Conservation (phyloP, 257 asterid genomes). For the Nicotiana undulata region DNA sequence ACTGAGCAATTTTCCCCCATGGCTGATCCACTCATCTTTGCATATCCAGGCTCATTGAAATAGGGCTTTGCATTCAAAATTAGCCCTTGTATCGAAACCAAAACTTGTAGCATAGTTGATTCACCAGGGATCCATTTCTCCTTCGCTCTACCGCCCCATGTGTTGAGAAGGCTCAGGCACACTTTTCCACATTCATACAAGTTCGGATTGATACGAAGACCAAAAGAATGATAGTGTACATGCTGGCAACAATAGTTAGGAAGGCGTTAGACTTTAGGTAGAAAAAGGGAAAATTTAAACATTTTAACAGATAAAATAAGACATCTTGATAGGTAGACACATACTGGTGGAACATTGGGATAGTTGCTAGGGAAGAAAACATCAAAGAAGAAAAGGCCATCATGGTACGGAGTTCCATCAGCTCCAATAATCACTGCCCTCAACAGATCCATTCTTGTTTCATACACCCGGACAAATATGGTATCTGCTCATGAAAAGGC, state of each 20-base stretch:
- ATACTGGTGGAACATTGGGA: conserved; percentile 24
- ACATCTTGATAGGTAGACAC: neutral
- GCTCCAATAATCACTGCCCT: conserved; percentile 31
- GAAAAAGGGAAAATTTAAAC: neutral
- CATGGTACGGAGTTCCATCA: conserved; percentile 34
- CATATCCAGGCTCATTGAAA: conserved; percentile 35
- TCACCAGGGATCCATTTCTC: conserved; percentile 25
- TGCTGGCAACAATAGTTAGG: conserved; percentile 8
- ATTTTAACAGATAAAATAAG: neutral
- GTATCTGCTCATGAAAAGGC: conserved; percentile 11
- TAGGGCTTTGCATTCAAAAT: conserved; percentile 29
- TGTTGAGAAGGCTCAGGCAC: conserved; percentile 33
- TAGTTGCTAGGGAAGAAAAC: conserved; percentile 22
- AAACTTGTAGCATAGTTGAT: conserved; percentile 28
- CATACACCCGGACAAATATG: conserved; percentile 29
- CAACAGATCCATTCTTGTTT: conserved; percentile 29
- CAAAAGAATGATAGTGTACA: conserved; percentile 26
- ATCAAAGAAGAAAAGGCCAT: conserved; percentile 31
- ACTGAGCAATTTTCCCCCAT: conserved; percentile 10
- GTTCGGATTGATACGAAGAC: conserved; percentile 29
- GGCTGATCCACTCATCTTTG: neutral
- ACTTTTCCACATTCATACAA: conserved; percentile 25
- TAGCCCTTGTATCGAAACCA: conserved; percentile 31
- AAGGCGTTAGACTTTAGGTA: neutral
- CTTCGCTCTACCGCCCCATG: conserved; percentile 20